These are phyloP conservation scores for Durotheca rogersii DNA, from an alignment of 495 filamentous ascomycete genomes.

Conservation along the genomic window DNA sequence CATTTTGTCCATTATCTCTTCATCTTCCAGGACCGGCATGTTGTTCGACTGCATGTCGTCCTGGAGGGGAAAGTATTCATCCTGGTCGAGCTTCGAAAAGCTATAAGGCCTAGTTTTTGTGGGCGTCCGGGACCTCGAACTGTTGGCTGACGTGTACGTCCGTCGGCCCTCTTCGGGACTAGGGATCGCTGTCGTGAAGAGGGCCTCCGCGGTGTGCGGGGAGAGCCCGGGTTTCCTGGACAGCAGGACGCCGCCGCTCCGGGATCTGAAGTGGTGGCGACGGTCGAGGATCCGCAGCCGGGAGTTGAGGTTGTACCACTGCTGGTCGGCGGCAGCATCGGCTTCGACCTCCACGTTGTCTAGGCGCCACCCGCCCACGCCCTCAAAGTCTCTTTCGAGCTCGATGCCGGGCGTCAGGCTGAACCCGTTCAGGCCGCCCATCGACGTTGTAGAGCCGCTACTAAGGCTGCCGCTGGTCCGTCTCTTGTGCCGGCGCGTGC, in stretches of 20 bases:
- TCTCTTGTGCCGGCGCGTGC: conserved; percentile 31
- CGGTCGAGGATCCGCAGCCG: conserved; percentile 64
- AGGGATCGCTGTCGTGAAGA: conserved; percentile 6
- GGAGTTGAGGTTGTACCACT: conserved; percentile 75
- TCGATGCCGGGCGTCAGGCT: conserved; percentile 44
- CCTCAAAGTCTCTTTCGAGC: conserved; percentile 73
- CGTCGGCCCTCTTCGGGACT: conserved; percentile 21
- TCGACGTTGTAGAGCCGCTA: conserved; percentile 42
- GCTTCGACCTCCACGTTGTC: conserved; percentile 44
- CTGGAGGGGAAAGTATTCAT: conserved; percentile 30
- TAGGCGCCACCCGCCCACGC: conserved; percentile 77
- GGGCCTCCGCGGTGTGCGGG: conserved; percentile 30
- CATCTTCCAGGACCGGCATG: not conserved
- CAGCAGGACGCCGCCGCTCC: conserved; percentile 35
- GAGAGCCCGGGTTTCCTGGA: conserved; percentile 25
- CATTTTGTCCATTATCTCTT: not conserved
- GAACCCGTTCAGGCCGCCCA: conserved; percentile 35
- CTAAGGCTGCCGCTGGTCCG: conserved; percentile 37
- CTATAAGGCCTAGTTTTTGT: conserved; percentile 25
- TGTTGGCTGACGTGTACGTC: conserved; percentile 36
- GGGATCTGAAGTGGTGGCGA: conserved; percentile 40
- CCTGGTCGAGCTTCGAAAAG: conserved; percentile 25
- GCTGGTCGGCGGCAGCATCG: conserved; percentile 57
- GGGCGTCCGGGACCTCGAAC: conserved; percentile 41
- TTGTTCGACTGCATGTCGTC: conserved; percentile 15